These are phyloP conservation scores for Heterococcus sp. DNA, from an alignment of 108 stramenopile species.

Conservation along the genomic window DNA sequence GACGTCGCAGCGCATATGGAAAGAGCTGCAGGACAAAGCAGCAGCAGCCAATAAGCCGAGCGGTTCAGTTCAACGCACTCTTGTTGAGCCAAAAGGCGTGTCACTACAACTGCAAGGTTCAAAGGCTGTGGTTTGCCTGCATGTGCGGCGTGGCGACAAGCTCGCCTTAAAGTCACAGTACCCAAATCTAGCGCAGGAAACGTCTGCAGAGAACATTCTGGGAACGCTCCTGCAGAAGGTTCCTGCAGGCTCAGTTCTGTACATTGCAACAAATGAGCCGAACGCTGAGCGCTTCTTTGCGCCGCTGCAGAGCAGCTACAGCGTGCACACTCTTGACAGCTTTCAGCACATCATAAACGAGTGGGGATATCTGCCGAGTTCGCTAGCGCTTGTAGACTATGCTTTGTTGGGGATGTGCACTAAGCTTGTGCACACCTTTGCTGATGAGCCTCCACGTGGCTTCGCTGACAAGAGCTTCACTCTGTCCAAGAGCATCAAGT, in stretches of 20 bases:
- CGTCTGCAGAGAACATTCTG: not conserved
- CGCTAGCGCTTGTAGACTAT: not conserved
- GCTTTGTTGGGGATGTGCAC: not conserved
- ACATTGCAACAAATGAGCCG: not conserved
- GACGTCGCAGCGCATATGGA: too few species aligned
- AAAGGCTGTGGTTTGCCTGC: not conserved
- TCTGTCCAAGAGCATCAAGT: too few species aligned
- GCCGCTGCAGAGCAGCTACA: not conserved
- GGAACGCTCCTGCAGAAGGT: not conserved
- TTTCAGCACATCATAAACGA: not conserved
- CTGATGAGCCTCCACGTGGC: too few species aligned
- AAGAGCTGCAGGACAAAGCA: too few species aligned
- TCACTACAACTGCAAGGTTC: too few species aligned
- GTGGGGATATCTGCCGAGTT: not conserved
- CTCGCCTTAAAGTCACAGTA: not conserved
- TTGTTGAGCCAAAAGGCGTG: too few species aligned
- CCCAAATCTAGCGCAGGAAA: not conserved
- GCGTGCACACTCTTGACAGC: not conserved
- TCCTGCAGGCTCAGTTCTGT: not conserved
- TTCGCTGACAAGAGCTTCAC: too few species aligned
- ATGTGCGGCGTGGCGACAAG: not conserved
- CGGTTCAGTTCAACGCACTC: too few species aligned
- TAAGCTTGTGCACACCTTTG: too few species aligned
- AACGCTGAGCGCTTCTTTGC: not conserved
- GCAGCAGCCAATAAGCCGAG: too few species aligned